Conservation (phyloP, 352 stramenopile species). For the Phytophthora kernoviae region DNA sequence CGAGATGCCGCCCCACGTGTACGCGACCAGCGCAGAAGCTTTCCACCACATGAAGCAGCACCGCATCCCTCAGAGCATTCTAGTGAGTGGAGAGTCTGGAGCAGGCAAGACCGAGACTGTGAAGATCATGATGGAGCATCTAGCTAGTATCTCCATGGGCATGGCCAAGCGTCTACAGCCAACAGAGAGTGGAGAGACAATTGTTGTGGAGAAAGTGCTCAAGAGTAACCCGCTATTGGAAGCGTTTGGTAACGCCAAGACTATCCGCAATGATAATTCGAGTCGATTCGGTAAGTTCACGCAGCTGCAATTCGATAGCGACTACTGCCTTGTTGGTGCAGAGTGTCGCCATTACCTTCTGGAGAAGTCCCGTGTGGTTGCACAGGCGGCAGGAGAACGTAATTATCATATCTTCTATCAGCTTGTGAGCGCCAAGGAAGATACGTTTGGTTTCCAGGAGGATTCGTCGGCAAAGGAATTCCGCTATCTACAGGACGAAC, state of each 20-base stretch:
- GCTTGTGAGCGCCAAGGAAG: conserved; percentile 74
- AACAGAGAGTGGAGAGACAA: conserved; percentile 65
- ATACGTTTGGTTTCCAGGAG: conserved; percentile 54
- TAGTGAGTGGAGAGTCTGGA: conserved; percentile 94
- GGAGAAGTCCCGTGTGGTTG: conserved; percentile 96
- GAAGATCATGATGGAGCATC: conserved; percentile 97
- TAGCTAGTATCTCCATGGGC: conserved; percentile 84
- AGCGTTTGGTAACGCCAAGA: conserved; percentile 93
- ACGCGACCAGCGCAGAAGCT: conserved; percentile 86
- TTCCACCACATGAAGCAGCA: conserved; percentile 85
- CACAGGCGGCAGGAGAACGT: conserved; percentile 89
- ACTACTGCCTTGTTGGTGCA: conserved; percentile 87
- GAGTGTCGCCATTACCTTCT: conserved; percentile 95
- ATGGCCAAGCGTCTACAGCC: conserved; percentile 65
- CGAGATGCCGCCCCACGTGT: conserved; percentile 88
- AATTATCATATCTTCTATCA: conserved; percentile 99
- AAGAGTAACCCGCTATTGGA: conserved; percentile 91
- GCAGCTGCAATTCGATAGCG: conserved; percentile 91
- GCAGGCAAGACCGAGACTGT: conserved; percentile 96
- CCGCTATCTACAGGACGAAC: conserved; percentile 77
- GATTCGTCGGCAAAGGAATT: conserved; percentile 60
- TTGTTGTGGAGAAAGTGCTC: conserved; percentile 88
- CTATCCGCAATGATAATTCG: conserved; percentile 95
- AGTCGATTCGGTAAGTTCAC: conserved; percentile 96
- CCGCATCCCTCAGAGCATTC: conserved; percentile 81